Conservation (phyloP, 2,329 filamentous ascomycete species). For the Fusarium falciforme region DNA sequence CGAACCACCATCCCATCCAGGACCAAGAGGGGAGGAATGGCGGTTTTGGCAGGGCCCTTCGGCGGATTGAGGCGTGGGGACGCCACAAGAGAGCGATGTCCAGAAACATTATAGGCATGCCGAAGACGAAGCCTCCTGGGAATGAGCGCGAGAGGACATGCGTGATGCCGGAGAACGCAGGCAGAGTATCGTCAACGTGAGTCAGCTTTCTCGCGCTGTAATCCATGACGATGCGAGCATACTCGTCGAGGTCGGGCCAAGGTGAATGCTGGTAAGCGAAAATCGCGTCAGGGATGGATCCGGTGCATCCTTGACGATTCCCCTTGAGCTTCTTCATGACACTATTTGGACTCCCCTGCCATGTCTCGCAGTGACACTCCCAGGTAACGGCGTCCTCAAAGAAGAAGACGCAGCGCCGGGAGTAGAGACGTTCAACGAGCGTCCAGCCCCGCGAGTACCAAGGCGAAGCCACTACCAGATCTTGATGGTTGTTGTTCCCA, state of each 20-base stretch:
- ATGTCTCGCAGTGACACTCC: conserved; percentile 59
- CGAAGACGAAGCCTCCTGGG: conserved; percentile 57
- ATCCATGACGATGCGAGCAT: conserved; percentile 56
- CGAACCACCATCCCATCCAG: conserved; percentile 62
- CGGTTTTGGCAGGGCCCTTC: conserved; percentile 50
- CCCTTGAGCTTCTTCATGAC: conserved; percentile 48
- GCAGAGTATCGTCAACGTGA: conserved; percentile 54
- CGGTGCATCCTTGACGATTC: conserved; percentile 48
- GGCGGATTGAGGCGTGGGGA: conserved; percentile 55
- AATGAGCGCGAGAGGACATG: conserved; percentile 55
- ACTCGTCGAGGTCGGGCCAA: conserved; percentile 61
- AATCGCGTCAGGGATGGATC: conserved; percentile 46
- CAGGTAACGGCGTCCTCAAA: conserved; percentile 57
- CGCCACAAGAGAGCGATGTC: conserved; percentile 59
- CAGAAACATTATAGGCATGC: conserved; percentile 60
- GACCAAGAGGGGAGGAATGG: conserved; percentile 59
- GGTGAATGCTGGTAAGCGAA: conserved; percentile 55
- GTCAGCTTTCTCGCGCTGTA: conserved; percentile 55
- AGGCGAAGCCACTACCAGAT: conserved; percentile 52
- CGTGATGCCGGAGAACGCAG: conserved; percentile 57
- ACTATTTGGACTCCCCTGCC: conserved; percentile 50
- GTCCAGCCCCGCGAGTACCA: conserved; percentile 59
- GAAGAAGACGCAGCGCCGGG: conserved; percentile 56
- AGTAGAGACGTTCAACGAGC: conserved; percentile 56
- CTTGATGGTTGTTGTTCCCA: conserved; percentile 49